Evolutionary conservation across 176 grass and related monocot species (phyloP).

Genomic region (Guadua angustifolia): DNA sequence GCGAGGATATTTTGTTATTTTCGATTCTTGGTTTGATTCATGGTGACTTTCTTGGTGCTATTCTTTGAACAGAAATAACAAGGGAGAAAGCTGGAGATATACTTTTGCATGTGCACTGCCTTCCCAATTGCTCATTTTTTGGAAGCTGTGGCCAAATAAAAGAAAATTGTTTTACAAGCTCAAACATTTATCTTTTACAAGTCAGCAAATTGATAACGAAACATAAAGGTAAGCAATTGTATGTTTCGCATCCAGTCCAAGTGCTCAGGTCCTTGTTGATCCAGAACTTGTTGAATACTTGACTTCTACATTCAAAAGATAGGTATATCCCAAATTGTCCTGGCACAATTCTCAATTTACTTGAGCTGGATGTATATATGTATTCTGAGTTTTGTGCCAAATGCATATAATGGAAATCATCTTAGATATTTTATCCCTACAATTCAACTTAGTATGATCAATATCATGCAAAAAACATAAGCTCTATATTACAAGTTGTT

Average conservation of each 20-base stretch:
- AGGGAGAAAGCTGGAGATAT: conserved; percentile 98
- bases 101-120: conserved; percentile 74
- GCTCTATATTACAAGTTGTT: background rate
- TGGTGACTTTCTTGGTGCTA: conserved; percentile 93
- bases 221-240: too few relatives aligned
- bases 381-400: conserved; percentile 5
- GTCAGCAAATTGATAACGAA: too few relatives aligned
- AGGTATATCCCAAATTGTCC: conserved; percentile 27
- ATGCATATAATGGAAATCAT: conserved; percentile 32
- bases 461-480: conserved; percentile 4
- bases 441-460: background rate
- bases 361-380: background rate
- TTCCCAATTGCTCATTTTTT: conserved; percentile 27
- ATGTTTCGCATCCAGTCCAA: too few relatives aligned
- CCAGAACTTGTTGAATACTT: conserved; percentile 92
- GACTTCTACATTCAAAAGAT: conserved; percentile 76
- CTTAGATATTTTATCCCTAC: background rate
- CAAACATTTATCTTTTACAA: conserved; percentile 27
- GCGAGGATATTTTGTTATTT: too few relatives aligned
- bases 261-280: conserved; percentile 85
- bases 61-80: conserved; percentile 80
- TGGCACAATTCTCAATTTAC: conserved; percentile 3
- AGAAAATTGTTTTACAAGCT: too few relatives aligned
- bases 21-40: too few relatives aligned
- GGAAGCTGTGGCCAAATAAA: conserved; percentile 4